Evolutionary conservation across 1,284 basidiomycete genomes (phyloP), one percentile per base, ranked within the genome.

Genomic region (Tilletia indica): DNA sequence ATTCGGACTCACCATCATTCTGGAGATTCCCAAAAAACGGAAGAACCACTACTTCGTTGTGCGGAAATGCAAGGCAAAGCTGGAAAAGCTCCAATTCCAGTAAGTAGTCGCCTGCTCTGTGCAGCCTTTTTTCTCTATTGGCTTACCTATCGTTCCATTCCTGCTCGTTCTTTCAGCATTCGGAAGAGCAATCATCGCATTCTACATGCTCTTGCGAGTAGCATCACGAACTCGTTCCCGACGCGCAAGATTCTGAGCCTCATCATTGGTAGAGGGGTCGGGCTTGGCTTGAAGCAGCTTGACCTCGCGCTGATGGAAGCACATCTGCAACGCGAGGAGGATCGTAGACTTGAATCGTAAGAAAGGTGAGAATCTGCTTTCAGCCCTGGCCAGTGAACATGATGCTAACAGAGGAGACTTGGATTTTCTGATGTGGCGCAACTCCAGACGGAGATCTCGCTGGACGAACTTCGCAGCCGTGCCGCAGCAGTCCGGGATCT

Each of bases 401-500:
- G 25, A 31, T 31, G 25, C 25, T 31, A 2, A 31, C 25, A 31
- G 25, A 31, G 25, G 25, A 31, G 25, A 31, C 25, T 31, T 31
- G 25, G 25, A 31, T 2, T 31, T 31, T 31, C 47, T 49, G 11
- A 11, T 54, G 6, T n/a, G 31, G n/a, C 51, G 25, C 16, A 8
- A n/a, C 39, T 34, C 31, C 31, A 68, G 49, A 70, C 31, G 39
- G 51, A 71, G 19, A 51, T 73, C 25, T 45, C 39, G n/a, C 36
- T 74, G 3, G 72, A 67, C 39, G 72, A 73, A 14, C 19, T 74
- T 21, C 61, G 63, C 42, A 54, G 34, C 16, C 67, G 68, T 19
- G 64, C 67, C n/a, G 73, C 72, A 11, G 72, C 68, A 38, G 48
- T 74, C 34, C 71, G 73, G 11, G 73, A 74, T 58, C 66, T 74